A percentile compares a stretch with the other conserved stretches of the same genome.
These are phyloP conservation scores for Infundibulicybe gibba DNA, from an alignment of 768 basidiomycete species.

Conservation along the genomic window DNA sequence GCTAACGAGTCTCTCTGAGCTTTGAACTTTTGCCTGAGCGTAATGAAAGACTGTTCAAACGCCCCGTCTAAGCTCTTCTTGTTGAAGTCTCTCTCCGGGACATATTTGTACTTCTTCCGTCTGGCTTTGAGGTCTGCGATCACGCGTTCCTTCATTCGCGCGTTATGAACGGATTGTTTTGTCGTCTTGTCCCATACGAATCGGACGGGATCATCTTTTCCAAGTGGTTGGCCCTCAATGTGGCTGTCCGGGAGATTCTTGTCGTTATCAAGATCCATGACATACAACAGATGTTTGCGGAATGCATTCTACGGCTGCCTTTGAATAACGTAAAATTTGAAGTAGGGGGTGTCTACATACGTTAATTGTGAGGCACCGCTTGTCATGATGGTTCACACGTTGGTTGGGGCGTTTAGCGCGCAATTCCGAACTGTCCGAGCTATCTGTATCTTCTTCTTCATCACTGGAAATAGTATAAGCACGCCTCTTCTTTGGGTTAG, in stretches of 20 bases:
- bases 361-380: slow-evolving; percentile 62
- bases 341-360: slow-evolving; percentile 28
- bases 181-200: slow-evolving; percentile 81
- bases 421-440: slow-evolving; percentile 31
- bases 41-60: slow-evolving; percentile 72
- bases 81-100: slow-evolving; percentile 61
- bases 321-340: background rate
- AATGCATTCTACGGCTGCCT: slow-evolving; percentile 55
- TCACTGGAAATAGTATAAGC: slow-evolving; percentile 30
- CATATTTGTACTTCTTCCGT: slow-evolving; percentile 55
- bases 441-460: slow-evolving; percentile 29
- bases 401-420: slow-evolving; percentile 29
- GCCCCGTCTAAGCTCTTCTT: slow-evolving; percentile 56
- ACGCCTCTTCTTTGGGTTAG: slow-evolving; percentile 23
- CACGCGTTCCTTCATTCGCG: slow-evolving; percentile 64
- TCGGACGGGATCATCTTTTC: slow-evolving; percentile 52
- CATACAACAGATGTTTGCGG: slow-evolving; percentile 57
- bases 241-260: slow-evolving; percentile 62
- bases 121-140: slow-evolving; percentile 57
- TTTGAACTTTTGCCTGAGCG: slow-evolving; percentile 64
- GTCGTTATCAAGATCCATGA: slow-evolving; percentile 55
- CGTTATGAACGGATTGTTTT: slow-evolving; percentile 72
- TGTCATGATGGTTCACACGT: slow-evolving; percentile 61
- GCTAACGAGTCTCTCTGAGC: slow-evolving; percentile 48
- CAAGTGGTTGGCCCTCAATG: slow-evolving; percentile 45